A percentile compares a stretch with the other conserved stretches of the same genome.
Evolutionary conservation across 768 basidiomycete species (phyloP).

Genomic region (Amanita fuliginea): DNA sequence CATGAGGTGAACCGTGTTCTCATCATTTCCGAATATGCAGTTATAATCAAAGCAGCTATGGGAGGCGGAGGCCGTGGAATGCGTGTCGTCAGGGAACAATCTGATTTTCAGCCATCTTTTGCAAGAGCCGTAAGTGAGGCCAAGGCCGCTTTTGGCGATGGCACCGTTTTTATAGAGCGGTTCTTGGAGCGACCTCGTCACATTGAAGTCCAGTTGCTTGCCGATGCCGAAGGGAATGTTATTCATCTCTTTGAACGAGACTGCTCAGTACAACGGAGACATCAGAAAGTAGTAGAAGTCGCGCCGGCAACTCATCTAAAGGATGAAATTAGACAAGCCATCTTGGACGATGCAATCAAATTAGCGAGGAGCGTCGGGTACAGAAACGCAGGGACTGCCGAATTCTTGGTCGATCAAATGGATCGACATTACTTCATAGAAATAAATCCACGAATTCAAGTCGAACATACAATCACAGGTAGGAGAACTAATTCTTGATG

Average conservation of each 20-base stretch:
- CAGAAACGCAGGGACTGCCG: slow-evolving; percentile 94
- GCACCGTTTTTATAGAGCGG: slow-evolving; percentile 98
- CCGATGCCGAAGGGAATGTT: slow-evolving; percentile 85
- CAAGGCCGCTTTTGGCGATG: slow-evolving; percentile 94
- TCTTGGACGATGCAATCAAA: slow-evolving; percentile 86
- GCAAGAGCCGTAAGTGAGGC: slow-evolving; percentile 92
- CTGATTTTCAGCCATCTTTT: slow-evolving; percentile 82
- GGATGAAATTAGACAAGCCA: slow-evolving; percentile 83
- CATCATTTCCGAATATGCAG: slow-evolving; percentile 22
- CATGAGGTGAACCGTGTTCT: neutral
- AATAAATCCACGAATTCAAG: slow-evolving; percentile 98
- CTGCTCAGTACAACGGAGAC: slow-evolving; percentile 94
- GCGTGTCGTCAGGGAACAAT: slow-evolving; percentile 94
- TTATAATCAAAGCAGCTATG: slow-evolving; percentile 99
- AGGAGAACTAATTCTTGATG: slow-evolving; percentile 8
- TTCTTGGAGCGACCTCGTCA: slow-evolving; percentile 95
- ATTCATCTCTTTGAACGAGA: slow-evolving; percentile 99
- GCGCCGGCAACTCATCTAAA: slow-evolving; percentile 93
- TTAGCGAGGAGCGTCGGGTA: slow-evolving; percentile 90
- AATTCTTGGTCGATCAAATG: slow-evolving; percentile 96
- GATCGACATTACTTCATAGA: slow-evolving; percentile 99
- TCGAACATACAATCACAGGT: slow-evolving; percentile 99
- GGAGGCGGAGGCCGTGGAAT: slow-evolving; percentile 98
- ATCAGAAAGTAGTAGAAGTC: slow-evolving; percentile 99
- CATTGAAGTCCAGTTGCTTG: slow-evolving; percentile 94